Base-by-base conservation (phyloP, 192 early-diverging fungal species). In the Coemansia sp. region DNA sequence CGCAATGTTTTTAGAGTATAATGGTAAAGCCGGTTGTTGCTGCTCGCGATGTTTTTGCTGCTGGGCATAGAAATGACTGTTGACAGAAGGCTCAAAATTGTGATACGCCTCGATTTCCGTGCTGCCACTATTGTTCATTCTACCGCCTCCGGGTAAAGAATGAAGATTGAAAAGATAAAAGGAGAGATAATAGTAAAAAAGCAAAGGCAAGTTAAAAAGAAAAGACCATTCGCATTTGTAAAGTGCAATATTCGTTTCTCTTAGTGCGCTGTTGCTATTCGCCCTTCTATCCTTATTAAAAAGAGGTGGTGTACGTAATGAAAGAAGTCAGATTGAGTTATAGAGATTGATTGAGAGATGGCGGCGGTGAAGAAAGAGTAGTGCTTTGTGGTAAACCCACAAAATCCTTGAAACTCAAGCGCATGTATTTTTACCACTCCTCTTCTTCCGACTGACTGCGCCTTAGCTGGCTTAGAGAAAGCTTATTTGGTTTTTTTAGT, bases 31-130 rank as follows among this genome's bases (percentile, higher is more conserved):
- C 41, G 59, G 71, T 19, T 75, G 63, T 53, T 63, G 68, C 42
- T 69, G 73, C 62, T 69, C 51, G n/a, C 43, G 70, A 48, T 40
- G 20, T 46, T 69, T 63, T 51, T 72, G 69, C 51, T 81, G 78
- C 54, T 72, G 78, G 16, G 65, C 45, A 14, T 73, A 73, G 46
- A 69, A 46, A 51, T 75, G 71, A 20, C 22, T 53, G 19, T 20
- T 4, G n/a, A n/a, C n/a, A 14, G 17, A 63, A 16, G 8, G 11
- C 5, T 25, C n/a, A 9, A 20, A 44, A 63, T 63, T 44, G 43
- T 41, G 50, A 53, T 53, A 53, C 22, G 3, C 2, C 20, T 53
- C 50, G 50, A 53, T 20, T 8, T 70, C 44, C 57, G 61, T 12
- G 61, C 78, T 14, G 65, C 60, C 1, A 44, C 57, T 25, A 61